Conservation (phyloP, 257 asterid species). For the Nicotiana benthamiana region DNA sequence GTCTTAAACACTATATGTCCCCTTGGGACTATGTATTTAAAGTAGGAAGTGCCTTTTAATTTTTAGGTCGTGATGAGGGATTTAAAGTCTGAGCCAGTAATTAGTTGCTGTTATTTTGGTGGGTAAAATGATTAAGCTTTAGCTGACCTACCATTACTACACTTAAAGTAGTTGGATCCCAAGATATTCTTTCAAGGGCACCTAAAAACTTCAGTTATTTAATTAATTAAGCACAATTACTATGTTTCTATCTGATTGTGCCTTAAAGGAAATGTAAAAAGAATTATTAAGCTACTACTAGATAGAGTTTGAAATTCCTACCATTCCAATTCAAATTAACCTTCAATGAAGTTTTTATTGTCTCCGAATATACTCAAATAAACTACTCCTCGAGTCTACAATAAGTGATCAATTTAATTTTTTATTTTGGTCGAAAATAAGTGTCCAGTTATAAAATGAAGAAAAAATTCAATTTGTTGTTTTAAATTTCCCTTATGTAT, state of each 20-base stretch:
- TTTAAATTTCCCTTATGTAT: too few species aligned
- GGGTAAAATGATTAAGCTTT: conserved; percentile 1
- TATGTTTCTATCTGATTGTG: neutral
- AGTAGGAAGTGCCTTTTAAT: neutral
- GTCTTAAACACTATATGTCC: neutral
- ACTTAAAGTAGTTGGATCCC: neutral
- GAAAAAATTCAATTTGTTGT: too few species aligned
- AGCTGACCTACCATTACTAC: neutral
- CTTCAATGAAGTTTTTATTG: neutral
- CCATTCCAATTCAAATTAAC: neutral
- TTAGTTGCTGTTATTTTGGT: neutral
- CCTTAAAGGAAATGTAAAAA: neutral
- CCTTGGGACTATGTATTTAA: too few species aligned
- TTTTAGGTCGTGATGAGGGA: neutral
- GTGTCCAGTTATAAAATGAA: too few species aligned
- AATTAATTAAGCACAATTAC: neutral
- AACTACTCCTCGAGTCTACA: too few species aligned
- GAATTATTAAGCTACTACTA: neutral
- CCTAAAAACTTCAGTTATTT: neutral
- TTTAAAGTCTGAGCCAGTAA: neutral
- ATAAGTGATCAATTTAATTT: too few species aligned
- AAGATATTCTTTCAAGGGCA: neutral
- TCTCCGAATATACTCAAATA: neutral
- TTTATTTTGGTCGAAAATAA: too few species aligned
- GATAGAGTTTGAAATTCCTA: neutral